phyloP scores from a whole-genome alignment of 2,329 filamentous ascomycete species.

The Corynespora cassiicola region DNA sequence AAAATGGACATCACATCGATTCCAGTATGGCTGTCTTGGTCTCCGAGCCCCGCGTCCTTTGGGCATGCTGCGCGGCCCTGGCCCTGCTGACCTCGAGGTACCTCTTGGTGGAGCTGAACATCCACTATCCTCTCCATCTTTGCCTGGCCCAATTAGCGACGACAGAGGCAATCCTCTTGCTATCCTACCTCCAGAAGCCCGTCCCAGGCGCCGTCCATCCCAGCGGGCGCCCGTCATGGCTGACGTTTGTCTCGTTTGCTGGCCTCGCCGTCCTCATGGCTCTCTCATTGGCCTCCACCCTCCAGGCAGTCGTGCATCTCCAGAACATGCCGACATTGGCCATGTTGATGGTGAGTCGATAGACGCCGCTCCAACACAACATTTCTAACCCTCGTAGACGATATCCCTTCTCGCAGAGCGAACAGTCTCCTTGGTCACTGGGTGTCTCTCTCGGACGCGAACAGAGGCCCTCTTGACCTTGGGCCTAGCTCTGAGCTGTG shows the following conservation, averaged over 20 bases:
- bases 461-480: slow-evolving; percentile 18
- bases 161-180: slow-evolving; percentile 2
- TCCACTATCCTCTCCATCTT: slow-evolving; percentile 29
- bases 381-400: slow-evolving; percentile 10
- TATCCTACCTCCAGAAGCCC: slow-evolving; percentile 2
- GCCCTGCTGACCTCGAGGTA: slow-evolving; percentile 27
- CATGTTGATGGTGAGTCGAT: slow-evolving; percentile 35
- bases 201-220: no score
- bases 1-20: no score
- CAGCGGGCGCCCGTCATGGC: no score
- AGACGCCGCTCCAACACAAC: background rate
- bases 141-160: slow-evolving; percentile 19
- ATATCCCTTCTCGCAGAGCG: slow-evolving; percentile 26
- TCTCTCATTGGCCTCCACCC: slow-evolving; percentile 26
- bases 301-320: slow-evolving; percentile 39
- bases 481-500: slow-evolving; percentile 20
- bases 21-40: no score
- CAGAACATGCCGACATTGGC: slow-evolving; percentile 35
- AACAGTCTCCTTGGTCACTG: slow-evolving; percentile 12
- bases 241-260: slow-evolving; percentile 7
- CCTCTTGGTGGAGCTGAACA: slow-evolving; percentile 28
- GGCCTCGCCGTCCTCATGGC: slow-evolving; percentile 14
- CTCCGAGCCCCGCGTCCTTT: slow-evolving; percentile 15
- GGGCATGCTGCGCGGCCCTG: slow-evolving; percentile 21
- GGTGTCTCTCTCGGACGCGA: slow-evolving; percentile 10